Conservation (phyloP, 306 rosid genomes). For the Cucumis melo region DNA sequence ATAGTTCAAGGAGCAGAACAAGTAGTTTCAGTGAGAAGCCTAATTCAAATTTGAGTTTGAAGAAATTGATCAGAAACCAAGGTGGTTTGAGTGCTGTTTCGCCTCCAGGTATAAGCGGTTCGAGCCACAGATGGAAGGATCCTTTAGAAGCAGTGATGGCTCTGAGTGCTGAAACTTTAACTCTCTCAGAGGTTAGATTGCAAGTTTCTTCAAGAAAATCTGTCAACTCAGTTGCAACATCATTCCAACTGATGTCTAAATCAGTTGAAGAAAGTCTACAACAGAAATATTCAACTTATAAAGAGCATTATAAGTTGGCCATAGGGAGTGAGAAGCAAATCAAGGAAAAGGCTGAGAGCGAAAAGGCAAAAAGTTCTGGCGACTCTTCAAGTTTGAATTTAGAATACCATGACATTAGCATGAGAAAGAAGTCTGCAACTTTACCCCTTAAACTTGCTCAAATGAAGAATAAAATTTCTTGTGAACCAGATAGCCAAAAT, state of each 20-base stretch:
- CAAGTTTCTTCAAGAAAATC: constrained; percentile 41
- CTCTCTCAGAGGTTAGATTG: constrained; percentile 30
- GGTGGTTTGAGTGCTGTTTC: constrained; percentile 55
- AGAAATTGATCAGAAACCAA: constrained; percentile 77
- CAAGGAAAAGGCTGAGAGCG: constrained; percentile 65
- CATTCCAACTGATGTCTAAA: constrained; percentile 90
- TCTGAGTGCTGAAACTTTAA: constrained; percentile 42
- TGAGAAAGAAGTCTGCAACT: constrained; percentile 24
- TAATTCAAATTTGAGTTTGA: constrained; percentile 59
- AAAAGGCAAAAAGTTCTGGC: constrained; percentile 55
- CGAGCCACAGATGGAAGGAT: constrained; percentile 41
- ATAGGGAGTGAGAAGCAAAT: constrained; percentile 64
- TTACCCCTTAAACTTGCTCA: constrained; percentile 52
- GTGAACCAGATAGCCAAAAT: constrained; percentile 36
- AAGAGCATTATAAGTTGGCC: constrained; percentile 73
- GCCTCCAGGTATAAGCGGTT: constrained; percentile 42
- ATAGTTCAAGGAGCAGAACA: constrained; percentile 55
- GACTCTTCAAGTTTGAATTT: constrained; percentile 25
- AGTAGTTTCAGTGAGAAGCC: constrained; percentile 64
- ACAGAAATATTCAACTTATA: constrained; percentile 66
- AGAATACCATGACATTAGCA: constrained; percentile 21
- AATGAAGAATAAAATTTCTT: constrained; percentile 40
- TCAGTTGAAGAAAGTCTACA: constrained; percentile 56
- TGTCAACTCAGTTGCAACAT: constrained; percentile 48
- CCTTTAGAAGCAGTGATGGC: constrained; percentile 70